These are phyloP conservation scores for Phytophthora pinifolia DNA, from an alignment of 352 stramenopile genomes.

Conservation along the genomic window DNA sequence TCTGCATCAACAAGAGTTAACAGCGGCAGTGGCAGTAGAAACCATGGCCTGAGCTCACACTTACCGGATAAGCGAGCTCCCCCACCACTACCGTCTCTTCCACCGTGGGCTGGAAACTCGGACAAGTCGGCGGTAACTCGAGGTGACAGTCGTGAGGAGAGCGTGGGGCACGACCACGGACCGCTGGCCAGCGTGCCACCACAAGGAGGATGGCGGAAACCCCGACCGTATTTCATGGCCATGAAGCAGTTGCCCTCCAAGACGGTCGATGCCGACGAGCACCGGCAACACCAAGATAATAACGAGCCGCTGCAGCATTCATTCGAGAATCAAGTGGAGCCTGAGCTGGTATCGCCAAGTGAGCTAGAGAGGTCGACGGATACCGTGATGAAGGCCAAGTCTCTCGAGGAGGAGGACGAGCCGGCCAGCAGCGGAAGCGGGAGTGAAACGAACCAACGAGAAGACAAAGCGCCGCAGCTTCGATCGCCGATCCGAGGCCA, in stretches of 20 bases:
- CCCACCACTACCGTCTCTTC: conserved; percentile 48
- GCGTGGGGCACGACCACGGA: neutral
- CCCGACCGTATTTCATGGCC: conserved; percentile 54
- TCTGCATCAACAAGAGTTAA: neutral
- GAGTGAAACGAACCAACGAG: conserved; percentile 27
- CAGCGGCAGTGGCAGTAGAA: conserved; percentile 14
- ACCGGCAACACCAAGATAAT: conserved; percentile 21
- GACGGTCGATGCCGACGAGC: conserved; percentile 3
- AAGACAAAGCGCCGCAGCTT: conserved; percentile 12
- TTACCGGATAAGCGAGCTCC: conserved; percentile 31
- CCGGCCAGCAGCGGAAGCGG: conserved; percentile 16
- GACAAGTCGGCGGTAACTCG: neutral
- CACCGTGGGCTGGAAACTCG: conserved; percentile 38
- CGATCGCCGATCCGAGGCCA: conserved; percentile 28
- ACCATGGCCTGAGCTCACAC: conserved; percentile 17
- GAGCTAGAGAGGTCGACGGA: conserved; percentile 3
- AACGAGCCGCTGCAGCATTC: conserved; percentile 1
- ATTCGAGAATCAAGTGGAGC: conserved; percentile 29
- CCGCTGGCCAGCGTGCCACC: conserved; percentile 5
- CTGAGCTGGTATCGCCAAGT: conserved; percentile 5
- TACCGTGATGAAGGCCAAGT: neutral
- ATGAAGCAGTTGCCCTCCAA: conserved; percentile 42
- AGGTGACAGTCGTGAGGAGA: conserved; percentile 24
- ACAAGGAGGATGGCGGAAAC: conserved; percentile 37
- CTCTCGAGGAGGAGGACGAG: conserved; percentile 18